Percentiles rank a stretch among this genome's conserved stretches.
Conservation (phyloP, 495 filamentous ascomycete genomes). For the Talaromyces adpressus region DNA sequence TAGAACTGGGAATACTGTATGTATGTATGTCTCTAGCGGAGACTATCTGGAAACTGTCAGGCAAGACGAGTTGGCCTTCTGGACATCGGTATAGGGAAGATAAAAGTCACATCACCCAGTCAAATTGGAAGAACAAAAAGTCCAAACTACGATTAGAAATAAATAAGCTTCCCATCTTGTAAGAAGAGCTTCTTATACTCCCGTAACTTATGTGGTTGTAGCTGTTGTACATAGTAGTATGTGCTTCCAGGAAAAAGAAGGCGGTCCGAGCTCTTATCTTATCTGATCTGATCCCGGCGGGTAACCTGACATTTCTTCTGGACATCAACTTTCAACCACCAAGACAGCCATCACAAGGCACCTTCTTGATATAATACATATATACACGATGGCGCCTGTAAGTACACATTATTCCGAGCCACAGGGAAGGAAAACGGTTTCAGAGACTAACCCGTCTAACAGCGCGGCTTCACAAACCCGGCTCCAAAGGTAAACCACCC, state of each 20-base stretch:
- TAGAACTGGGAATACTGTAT: not conserved
- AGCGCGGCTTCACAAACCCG: conserved; percentile 45
- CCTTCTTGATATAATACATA: not conserved
- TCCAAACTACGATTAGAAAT: too few relatives aligned
- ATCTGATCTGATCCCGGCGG: not conserved
- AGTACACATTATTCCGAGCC: not conserved
- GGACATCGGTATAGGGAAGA: too few relatives aligned
- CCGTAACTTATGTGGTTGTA: not conserved
- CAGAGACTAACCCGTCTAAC: not conserved
- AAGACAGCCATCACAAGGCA: not conserved
- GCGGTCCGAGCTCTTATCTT: not conserved
- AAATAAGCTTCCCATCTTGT: too few relatives aligned
- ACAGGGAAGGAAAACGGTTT: too few relatives aligned
- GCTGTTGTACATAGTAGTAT: conserved; percentile 4
- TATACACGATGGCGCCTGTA: conserved; percentile 15
- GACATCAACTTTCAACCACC: not conserved
- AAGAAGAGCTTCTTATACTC: too few relatives aligned
- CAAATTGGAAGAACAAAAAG: too few relatives aligned
- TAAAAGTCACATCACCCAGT: too few relatives aligned
- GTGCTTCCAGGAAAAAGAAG: conserved; percentile 1
- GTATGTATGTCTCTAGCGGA: not conserved
- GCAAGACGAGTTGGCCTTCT: too few relatives aligned
- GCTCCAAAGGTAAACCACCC: conserved; percentile 35
- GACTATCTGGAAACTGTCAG: too few relatives aligned
- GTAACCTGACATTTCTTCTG: not conserved